Conservation (phyloP, 495 filamentous ascomycete species). For the Pseudoneurospora amorphoporcata region DNA sequence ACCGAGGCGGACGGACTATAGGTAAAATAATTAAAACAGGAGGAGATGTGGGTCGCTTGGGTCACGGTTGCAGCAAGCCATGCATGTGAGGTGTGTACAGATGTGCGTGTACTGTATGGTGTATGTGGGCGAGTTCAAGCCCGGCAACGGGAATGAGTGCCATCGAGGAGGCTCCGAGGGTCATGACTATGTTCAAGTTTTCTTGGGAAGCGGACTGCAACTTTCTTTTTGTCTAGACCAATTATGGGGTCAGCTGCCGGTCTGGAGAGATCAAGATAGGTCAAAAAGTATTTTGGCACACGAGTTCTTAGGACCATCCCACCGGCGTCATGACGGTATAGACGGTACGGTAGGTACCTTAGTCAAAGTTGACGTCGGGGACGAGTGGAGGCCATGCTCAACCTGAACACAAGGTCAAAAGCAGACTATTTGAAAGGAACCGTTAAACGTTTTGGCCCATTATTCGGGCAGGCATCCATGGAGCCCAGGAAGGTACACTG, state of each 20-base stretch:
- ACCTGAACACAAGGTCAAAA: neutral
- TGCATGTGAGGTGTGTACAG: neutral
- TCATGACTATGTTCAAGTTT: neutral
- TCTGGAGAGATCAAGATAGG: neutral
- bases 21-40: neutral
- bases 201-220: neutral
- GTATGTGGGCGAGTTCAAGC: neutral
- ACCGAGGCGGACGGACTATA: neutral
- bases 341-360: neutral
- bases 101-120: neutral
- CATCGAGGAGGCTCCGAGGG: neutral
- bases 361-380: neutral
- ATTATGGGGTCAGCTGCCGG: neutral
- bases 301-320: neutral
- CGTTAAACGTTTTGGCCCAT: neutral
- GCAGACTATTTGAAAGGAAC: neutral
- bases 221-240: neutral
- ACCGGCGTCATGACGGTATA: neutral
- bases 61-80: neutral
- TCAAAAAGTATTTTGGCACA: neutral
- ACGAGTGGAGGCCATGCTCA: neutral
- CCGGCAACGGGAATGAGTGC: neutral
- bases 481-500: neutral
- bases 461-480: neutral
- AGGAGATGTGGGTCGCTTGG: neutral